Base-by-base conservation (phyloP, 805 yeast genomes). In the Suhomyces sp. region DNA sequence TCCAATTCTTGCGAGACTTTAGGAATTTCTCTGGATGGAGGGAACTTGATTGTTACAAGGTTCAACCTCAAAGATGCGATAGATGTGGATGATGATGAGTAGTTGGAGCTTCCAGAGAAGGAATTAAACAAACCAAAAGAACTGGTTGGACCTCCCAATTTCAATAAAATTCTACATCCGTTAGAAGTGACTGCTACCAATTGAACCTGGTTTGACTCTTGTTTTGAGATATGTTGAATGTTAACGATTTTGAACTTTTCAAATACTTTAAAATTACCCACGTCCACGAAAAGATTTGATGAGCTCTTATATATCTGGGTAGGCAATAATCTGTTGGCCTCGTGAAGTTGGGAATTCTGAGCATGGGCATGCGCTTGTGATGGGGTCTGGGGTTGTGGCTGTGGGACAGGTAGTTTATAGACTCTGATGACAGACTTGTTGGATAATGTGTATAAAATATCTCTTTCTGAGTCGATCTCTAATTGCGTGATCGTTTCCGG, bases 381-480 rank as follows among this genome's bases (percentile, higher is more conserved):
- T 6, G 27, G n/a, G 10, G 17, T 11, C 5, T 14, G 19, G n/a
- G 27, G 11, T 9, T 11, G 11, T 8, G 20, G 20, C 31, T 56
- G 49, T 61, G 71, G 54, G n/a, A 57, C 50, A 11, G 65, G 68
- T 42, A 86, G 67, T 51, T 76, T 74, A 58, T 88, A 91, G 3
- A 87, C 86, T 48, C 95, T 75, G 14, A 93, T 77, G n/a, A 79
- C 74, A 0, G 96, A 88, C 39, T 74, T 78, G 15, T 88, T 81
- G 0, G 96, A 84, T 31, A 93, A 71, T 0, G 96, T 77, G 58
- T 93, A 93, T 12, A 93, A 55, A 15, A 86, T 70, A 19, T 78
- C 79, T 54, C 96, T 76, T 2, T 86, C 76, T 41, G 83, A 79
- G 57, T 93, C 98, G 26, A 88, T 66, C 30, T 72, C 77, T 28